These are phyloP conservation scores for Cynanchum wilfordii DNA, from an alignment of 257 asterid species.

Conservation along the genomic window DNA sequence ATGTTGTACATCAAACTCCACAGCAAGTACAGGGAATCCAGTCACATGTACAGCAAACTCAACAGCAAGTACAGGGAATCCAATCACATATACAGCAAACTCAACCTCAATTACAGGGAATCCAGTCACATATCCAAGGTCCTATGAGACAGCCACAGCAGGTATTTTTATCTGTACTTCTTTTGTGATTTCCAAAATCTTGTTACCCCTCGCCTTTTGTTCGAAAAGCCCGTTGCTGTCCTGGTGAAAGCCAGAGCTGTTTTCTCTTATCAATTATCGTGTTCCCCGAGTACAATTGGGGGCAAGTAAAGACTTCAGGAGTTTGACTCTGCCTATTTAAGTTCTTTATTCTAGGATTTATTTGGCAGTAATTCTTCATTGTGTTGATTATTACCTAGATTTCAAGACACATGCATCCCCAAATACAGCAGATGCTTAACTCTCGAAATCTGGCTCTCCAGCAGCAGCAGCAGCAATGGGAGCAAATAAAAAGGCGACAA, in stretches of 20 bases:
- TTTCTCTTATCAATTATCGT: neutral
- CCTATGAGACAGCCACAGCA: conserved; percentile 66
- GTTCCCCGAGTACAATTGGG: neutral
- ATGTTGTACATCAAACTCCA: conserved; percentile 51
- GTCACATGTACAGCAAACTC: conserved; percentile 25
- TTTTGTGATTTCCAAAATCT: conserved; percentile 9
- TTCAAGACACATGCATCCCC: conserved; percentile 69
- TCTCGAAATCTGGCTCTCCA: conserved; percentile 58
- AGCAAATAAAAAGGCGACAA: conserved; percentile 76
- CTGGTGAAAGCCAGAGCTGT: neutral
- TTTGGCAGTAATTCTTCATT: neutral
- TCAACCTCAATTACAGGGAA: conserved; percentile 57
- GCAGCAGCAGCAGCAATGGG: conserved; percentile 68
- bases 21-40: conserved; percentile 64
- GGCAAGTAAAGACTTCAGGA: neutral
- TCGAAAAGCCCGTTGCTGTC: neutral
- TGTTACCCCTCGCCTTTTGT: neutral
- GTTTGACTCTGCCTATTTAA: neutral
- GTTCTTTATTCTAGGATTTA: neutral
- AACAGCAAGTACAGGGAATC: conserved; percentile 12
- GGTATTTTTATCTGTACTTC: conserved; percentile 31
- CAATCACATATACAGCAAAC: conserved; percentile 61
- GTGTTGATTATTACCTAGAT: conserved; percentile 38
- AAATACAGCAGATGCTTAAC: conserved; percentile 65
- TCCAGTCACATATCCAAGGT: conserved; percentile 61